Base-by-base conservation (phyloP, 495 filamentous ascomycete species). In the Darksidea phi region DNA sequence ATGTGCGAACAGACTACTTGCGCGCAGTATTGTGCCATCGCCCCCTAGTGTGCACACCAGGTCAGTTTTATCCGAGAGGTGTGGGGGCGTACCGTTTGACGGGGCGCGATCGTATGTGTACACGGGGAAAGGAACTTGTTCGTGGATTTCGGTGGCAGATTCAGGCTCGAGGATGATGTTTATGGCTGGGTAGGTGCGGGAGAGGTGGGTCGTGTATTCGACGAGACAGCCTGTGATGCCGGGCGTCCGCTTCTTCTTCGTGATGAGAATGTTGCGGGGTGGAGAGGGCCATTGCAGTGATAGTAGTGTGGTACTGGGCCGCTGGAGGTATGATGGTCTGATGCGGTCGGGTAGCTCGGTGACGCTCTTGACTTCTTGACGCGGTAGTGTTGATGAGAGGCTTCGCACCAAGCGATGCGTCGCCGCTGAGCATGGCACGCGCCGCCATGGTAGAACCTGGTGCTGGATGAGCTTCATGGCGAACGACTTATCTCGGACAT, bases 21-120 rank as follows among this genome's bases (percentile, higher is more conserved):
- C 94, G 59, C 88, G 91, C 18, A 98, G 75, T 48, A 98, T 96
- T 6, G 94, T 98, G 43, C 94, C 94, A 74, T 98, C 94, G 59
- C 94, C 94, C 41, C 94, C 94, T 46, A 98, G 81, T 0, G 95
- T 97, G 37, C 89, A 83, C 1, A 88, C 86, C 24, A 97, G 78
- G 66, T 98, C 94, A 13, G 90, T 84, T 73, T 95, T 97, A n/a
- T 77, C 71, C 49, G 84, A 76, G 67, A 82, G 52, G 26, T 50
- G 36, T 24, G 59, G 48, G 11, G 48, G 61, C 2, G 43, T 28
- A 11, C 42, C 24, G 34, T 55, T 23, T 13, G 20, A 49, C 6
- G 37, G 5, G 7, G 63, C 56, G 18, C 42, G 47, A 0, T 52
- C 25, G 32, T 71, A 67, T 36, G 84, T 81, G 70, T 93, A 96